Percentiles rank a stretch among this genome's conserved stretches.
phyloP scores from a whole-genome alignment of 2,329 filamentous ascomycete species.

The Aspergillus terreus region DNA sequence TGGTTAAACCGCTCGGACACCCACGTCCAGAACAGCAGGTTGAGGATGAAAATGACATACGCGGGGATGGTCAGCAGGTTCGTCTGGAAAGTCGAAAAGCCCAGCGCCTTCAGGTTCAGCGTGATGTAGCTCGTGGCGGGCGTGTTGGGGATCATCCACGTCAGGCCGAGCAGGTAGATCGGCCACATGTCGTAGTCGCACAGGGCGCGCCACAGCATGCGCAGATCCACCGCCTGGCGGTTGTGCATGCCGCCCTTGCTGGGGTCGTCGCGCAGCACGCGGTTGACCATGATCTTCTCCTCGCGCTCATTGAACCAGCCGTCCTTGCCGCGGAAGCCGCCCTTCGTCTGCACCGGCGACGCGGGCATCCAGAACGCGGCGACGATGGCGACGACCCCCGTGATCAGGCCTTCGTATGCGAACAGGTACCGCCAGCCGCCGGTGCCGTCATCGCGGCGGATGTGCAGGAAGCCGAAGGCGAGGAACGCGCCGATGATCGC shows the following conservation, averaged over 20 bases:
- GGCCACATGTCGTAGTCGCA: slow-evolving; percentile 58
- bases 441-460: slow-evolving; percentile 31
- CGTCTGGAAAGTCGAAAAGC: slow-evolving; percentile 56
- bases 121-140: slow-evolving; percentile 38
- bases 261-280: slow-evolving; percentile 54
- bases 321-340: slow-evolving; percentile 56
- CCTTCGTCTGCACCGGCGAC: slow-evolving; percentile 63
- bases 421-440: slow-evolving; percentile 45
- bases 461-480: slow-evolving; percentile 42
- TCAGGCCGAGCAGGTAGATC: slow-evolving; percentile 49
- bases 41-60: slow-evolving; percentile 54
- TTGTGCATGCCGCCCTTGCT: slow-evolving; percentile 62
- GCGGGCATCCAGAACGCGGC: slow-evolving; percentile 59
- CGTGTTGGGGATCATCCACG: slow-evolving; percentile 39
- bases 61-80: slow-evolving; percentile 63
- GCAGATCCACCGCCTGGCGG: slow-evolving; percentile 49
- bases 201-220: slow-evolving; percentile 49
- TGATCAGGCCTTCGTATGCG: slow-evolving; percentile 45
- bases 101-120: slow-evolving; percentile 48
- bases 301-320: slow-evolving; percentile 67
- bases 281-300: slow-evolving; percentile 68
- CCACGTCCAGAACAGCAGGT: slow-evolving; percentile 53
- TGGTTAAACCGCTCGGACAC: slow-evolving; percentile 55
- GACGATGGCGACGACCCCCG: slow-evolving; percentile 52
- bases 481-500: slow-evolving; percentile 47